Evolutionary conservation across 1,284 basidiomycete genomes (phyloP).

Genomic region (Papiliotrema fonsecae): DNA sequence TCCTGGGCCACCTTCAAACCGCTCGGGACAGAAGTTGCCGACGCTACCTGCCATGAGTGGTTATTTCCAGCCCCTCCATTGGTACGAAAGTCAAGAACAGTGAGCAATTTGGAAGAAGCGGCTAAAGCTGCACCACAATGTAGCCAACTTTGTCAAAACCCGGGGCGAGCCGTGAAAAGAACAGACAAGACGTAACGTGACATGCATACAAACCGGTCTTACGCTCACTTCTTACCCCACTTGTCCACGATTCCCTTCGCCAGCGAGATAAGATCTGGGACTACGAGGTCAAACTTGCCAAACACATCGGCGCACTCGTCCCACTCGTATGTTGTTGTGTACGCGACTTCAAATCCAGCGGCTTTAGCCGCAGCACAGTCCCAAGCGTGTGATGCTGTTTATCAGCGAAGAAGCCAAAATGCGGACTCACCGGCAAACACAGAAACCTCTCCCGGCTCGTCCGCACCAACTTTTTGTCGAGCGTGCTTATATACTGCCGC

Average conservation of each 20-base stretch:
- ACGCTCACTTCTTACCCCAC: slow-evolving; percentile 24
- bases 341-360: slow-evolving; percentile 26
- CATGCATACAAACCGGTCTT: neutral
- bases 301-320: slow-evolving; percentile 26
- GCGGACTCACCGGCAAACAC: slow-evolving; percentile 26
- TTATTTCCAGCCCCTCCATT: no score
- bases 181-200: no score
- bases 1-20: no score
- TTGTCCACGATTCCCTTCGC: slow-evolving; percentile 29
- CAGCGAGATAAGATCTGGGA: slow-evolving; percentile 17
- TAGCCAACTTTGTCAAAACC: no score
- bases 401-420: neutral
- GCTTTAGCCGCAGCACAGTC: slow-evolving; percentile 27
- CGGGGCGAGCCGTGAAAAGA: no score
- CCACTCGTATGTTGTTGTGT: slow-evolving; percentile 29
- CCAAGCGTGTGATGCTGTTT: slow-evolving; percentile 26
- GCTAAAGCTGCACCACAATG: no score
- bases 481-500: slow-evolving; percentile 28
- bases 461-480: slow-evolving; percentile 23
- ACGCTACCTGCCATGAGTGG: no score
- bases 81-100: no score
- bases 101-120: no score
- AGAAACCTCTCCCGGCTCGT: slow-evolving; percentile 26
- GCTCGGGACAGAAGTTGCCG: no score
- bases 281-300: slow-evolving; percentile 24